phyloP scores from a whole-genome alignment of 768 basidiomycete species.

The Dacryopinax spathularia region DNA sequence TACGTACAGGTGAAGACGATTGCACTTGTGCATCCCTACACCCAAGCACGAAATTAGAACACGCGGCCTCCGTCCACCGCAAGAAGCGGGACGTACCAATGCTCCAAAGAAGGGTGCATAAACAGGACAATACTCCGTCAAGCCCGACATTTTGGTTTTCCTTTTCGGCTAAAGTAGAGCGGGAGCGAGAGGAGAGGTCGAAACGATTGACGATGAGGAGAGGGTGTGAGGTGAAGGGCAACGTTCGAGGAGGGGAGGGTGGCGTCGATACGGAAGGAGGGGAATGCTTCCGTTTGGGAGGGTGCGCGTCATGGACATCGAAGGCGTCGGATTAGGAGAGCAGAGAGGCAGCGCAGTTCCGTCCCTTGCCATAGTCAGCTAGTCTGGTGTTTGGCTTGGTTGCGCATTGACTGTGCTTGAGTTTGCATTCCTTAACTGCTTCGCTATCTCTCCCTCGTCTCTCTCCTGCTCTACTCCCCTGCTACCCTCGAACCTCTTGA shows the following conservation, averaged over 20 bases:
- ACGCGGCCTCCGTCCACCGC: not conserved
- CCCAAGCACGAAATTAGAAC: not conserved
- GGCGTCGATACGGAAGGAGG: not conserved
- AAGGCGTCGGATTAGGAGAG: not conserved
- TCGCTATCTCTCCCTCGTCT: not conserved
- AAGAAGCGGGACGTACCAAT: constrained; percentile 17
- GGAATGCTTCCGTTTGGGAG: not conserved
- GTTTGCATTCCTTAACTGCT: constrained; percentile 1
- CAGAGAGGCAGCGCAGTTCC: not conserved
- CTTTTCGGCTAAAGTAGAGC: not conserved
- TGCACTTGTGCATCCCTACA: constrained; percentile 30
- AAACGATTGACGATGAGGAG: not conserved
- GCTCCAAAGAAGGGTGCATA: constrained; percentile 35
- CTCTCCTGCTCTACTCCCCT: not conserved
- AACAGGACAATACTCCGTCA: constrained; percentile 13
- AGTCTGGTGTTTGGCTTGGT: too few relatives aligned
- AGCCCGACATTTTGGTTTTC: not conserved
- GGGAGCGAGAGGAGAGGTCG: not conserved
- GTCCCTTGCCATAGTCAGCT: not conserved
- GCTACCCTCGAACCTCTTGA: not conserved
- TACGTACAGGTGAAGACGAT: constrained; percentile 34
- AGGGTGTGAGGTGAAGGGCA: not conserved
- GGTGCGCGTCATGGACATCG: not conserved
- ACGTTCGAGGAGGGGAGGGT: not conserved
- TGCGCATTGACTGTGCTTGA: not conserved